These are phyloP conservation scores for Sarcomyxa edulis DNA, from an alignment of 768 basidiomycete genomes.

Conservation along the genomic window DNA sequence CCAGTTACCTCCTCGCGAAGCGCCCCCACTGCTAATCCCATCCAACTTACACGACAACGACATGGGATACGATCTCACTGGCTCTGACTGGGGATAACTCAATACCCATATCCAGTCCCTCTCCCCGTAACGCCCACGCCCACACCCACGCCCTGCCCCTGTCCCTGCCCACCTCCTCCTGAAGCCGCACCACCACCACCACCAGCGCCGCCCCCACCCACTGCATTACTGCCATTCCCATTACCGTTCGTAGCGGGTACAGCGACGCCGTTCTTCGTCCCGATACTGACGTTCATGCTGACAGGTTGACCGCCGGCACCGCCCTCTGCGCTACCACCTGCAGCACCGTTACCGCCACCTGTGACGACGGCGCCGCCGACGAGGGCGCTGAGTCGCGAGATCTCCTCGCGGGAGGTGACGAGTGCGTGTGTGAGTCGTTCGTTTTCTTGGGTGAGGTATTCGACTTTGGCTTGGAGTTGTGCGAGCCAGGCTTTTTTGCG, in stretches of 20 bases:
- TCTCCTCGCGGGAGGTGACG: conserved; percentile 86
- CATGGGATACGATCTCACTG: too few species aligned
- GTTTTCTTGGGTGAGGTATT: conserved; percentile 89
- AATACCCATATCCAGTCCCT: conserved; percentile 11
- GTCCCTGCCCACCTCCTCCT: conserved; percentile 23
- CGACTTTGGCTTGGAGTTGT: conserved; percentile 90
- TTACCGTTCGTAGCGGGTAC: too few species aligned
- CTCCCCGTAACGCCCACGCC: conserved; percentile 10
- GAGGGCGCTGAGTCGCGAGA: conserved; percentile 72
- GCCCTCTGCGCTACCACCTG: conserved; percentile 11
- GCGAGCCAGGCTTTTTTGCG: conserved; percentile 98
- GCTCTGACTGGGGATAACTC: too few species aligned
- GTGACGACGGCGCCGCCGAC: conserved; percentile 64
- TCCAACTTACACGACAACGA: too few species aligned
- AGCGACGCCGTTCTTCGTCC: conserved; percentile 4
- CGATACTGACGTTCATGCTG: conserved; percentile 39
- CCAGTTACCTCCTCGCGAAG: too few species aligned
- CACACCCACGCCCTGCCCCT: conserved; percentile 36
- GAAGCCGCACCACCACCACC: conserved; percentile 24
- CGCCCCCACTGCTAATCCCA: too few species aligned
- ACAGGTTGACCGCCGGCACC: conserved; percentile 32
- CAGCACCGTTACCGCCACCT: conserved; percentile 22
- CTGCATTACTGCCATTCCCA: too few species aligned
- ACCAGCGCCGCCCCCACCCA: conserved; percentile 19
- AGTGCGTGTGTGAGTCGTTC: conserved; percentile 87